Conservation (phyloP, 1,284 basidiomycete species). For the Ganoderma lucidum region DNA sequence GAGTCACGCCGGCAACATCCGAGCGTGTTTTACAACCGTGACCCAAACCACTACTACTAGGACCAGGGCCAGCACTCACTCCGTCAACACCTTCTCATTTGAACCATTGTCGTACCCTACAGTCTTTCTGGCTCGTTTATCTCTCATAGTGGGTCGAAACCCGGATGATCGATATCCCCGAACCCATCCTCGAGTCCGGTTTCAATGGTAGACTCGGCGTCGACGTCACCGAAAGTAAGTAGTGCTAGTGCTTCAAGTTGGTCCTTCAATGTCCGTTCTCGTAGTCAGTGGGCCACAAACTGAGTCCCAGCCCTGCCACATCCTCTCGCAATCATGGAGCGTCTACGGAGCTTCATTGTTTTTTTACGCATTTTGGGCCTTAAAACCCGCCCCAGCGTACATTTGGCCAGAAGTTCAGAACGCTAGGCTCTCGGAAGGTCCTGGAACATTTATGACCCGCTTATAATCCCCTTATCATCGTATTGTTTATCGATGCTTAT, state of each 20-base stretch:
- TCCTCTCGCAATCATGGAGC: neutral
- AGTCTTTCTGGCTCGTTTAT: neutral
- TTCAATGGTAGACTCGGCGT: neutral
- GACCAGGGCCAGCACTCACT: neutral
- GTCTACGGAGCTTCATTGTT: neutral
- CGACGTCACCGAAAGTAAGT: neutral
- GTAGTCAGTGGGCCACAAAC: neutral
- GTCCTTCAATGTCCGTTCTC: neutral
- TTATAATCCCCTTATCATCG: neutral
- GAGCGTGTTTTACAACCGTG: neutral
- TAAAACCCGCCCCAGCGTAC: neutral
- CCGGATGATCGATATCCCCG: neutral
- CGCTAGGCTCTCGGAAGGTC: neutral
- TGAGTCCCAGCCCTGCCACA: neutral
- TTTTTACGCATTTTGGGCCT: neutral
- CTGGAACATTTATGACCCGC: neutral
- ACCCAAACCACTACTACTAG: neutral
- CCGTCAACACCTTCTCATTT: neutral
- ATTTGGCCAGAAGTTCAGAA: neutral
- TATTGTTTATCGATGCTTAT: too few relatives aligned
- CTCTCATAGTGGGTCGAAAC: neutral
- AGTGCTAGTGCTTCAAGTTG: neutral
- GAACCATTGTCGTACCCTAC: neutral
- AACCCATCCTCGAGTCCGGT: neutral
- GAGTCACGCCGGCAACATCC: too few relatives aligned